Evolutionary conservation across 2,329 filamentous ascomycete genomes (phyloP).

Genomic region (Ceratocystis variospora): DNA sequence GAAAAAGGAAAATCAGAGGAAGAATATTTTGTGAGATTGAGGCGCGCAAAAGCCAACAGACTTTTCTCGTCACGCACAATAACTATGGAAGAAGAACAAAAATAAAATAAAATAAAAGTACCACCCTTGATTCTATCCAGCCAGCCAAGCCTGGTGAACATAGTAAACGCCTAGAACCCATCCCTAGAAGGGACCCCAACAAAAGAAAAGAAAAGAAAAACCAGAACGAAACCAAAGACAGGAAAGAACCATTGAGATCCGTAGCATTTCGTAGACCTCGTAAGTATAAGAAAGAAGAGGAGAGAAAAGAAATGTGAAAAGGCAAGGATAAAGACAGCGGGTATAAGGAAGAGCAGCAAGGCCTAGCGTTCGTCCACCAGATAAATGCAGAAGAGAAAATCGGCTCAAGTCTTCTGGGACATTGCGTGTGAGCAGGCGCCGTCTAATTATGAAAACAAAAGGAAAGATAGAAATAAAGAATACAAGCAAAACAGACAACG

Average conservation of each 20-base stretch:
- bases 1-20: background rate
- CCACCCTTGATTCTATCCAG: background rate
- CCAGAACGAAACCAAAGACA: background rate
- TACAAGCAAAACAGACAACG: background rate
- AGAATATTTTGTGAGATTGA: background rate
- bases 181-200: slow-evolving; percentile 22
- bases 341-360: slow-evolving; percentile 21
- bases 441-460: slow-evolving; percentile 8
- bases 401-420: slow-evolving; percentile 4
- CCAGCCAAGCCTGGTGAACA: slow-evolving; percentile 10
- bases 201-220: slow-evolving; percentile 13
- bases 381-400: background rate
- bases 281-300: slow-evolving; percentile 13
- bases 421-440: background rate
- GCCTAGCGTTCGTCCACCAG: slow-evolving; percentile 16
- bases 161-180: slow-evolving; percentile 5
- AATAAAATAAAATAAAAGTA: background rate
- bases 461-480: background rate
- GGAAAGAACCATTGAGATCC: slow-evolving; percentile 6
- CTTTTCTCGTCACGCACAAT: background rate
- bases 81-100: background rate
- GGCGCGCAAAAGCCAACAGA: background rate
- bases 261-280: slow-evolving; percentile 11
- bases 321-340: slow-evolving; percentile 23
- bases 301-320: slow-evolving; percentile 20